Percentiles rank a stretch among this genome's conserved stretches.
Conservation (phyloP, 495 filamentous ascomycete species). For the Jackrogersella multiformis region DNA sequence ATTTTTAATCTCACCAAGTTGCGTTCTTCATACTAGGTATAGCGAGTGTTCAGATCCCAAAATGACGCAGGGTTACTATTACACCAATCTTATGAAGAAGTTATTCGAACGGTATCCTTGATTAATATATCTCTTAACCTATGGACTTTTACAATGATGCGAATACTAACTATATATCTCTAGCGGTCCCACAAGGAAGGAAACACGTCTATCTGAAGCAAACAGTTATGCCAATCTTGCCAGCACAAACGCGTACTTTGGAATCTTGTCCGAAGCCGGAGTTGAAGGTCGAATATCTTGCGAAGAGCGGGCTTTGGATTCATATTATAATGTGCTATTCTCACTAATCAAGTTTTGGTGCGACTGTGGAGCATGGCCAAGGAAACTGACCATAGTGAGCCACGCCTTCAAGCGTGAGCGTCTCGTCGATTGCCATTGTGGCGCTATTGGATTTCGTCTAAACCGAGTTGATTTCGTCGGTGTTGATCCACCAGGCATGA, state of each 20-base stretch:
- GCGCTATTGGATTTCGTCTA: conserved; percentile 66
- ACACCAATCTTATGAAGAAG: not conserved
- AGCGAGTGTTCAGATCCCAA: not conserved
- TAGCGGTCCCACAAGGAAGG: conserved; percentile 69
- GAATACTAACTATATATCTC: conserved; percentile 18
- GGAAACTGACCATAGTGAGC: conserved; percentile 71
- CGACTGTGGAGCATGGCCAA: conserved; percentile 57
- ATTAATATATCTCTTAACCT: not conserved
- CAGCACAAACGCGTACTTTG: conserved; percentile 52
- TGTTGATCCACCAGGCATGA: conserved; percentile 70
- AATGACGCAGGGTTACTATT: not conserved
- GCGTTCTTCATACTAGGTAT: not conserved
- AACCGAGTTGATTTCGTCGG: conserved; percentile 65
- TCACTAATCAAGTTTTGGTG: conserved; percentile 69
- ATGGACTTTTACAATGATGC: too few species aligned
- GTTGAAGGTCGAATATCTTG: conserved; percentile 22
- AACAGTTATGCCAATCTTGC: conserved; percentile 68
- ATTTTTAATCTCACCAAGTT: not conserved
- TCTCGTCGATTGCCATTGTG: conserved; percentile 73
- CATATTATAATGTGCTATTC: conserved; percentile 80
- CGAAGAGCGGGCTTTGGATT: conserved; percentile 78
- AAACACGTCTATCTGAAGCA: conserved; percentile 69
- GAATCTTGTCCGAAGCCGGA: conserved; percentile 25
- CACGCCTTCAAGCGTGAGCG: conserved; percentile 77
- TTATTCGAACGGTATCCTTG: not conserved